These are phyloP conservation scores for Solanum corneliomulleri DNA, from an alignment of 257 asterid species.

Conservation along the genomic window DNA sequence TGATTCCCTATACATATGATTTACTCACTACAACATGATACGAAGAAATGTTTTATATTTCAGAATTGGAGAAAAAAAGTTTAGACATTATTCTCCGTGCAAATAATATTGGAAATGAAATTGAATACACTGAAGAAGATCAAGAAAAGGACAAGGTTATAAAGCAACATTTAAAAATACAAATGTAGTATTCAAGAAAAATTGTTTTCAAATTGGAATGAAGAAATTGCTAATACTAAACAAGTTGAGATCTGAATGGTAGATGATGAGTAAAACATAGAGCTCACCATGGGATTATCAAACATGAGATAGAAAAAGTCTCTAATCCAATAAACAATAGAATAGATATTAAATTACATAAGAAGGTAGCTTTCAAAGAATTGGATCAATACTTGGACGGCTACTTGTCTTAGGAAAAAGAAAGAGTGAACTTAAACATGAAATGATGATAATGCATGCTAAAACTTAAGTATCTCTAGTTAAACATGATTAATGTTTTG, in stretches of 20 bases:
- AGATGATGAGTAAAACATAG: not conserved
- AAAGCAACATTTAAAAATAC: not conserved
- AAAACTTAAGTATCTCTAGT: not conserved
- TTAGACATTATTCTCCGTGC: not conserved
- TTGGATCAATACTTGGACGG: not conserved
- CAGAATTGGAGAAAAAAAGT: not conserved
- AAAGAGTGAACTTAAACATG: not conserved
- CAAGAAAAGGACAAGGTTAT: not conserved
- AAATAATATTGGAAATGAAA: not conserved
- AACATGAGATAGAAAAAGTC: no score
- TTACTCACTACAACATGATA: not conserved
- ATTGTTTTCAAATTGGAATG: not conserved
- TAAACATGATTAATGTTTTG: no score
- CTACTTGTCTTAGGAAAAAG: not conserved
- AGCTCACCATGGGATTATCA: not conserved
- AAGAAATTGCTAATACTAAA: not conserved
- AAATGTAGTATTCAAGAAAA: not conserved
- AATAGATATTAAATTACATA: no score
- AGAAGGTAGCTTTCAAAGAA: no score
- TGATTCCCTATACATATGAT: not conserved
- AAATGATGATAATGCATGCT: not conserved
- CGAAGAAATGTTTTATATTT: not conserved
- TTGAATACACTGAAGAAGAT: not conserved
- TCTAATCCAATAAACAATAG: not conserved
- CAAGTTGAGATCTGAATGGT: not conserved